A percentile compares a stretch with the other conserved stretches of the same genome.
Evolutionary conservation across 2,329 filamentous ascomycete species (phyloP).

Genomic region (Botrytis fabae): DNA sequence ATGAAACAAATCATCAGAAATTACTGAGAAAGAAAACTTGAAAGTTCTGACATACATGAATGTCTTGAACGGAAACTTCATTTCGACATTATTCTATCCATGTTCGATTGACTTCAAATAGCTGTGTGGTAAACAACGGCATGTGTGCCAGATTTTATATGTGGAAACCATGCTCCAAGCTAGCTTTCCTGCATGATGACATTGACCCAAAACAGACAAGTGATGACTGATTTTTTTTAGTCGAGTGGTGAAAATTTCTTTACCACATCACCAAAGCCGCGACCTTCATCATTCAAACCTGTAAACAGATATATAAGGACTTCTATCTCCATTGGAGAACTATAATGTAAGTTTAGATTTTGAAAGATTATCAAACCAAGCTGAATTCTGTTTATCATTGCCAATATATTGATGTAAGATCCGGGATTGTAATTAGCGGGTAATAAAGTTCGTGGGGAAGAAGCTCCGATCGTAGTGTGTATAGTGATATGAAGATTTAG

Average conservation of each 20-base stretch:
- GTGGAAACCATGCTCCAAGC: not conserved
- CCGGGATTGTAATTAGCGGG: not conserved
- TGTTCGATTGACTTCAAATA: no score
- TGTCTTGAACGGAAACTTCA: not conserved
- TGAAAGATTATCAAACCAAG: not conserved
- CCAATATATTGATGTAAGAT: not conserved
- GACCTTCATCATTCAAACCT: not conserved
- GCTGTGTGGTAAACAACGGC: fast-evolving
- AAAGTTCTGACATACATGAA: not conserved
- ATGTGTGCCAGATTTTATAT: not conserved
- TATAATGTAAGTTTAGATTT: fast-evolving
- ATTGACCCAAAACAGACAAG: not conserved
- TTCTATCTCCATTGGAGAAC: not conserved
- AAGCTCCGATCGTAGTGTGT: fast-evolving
- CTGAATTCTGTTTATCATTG: not conserved
- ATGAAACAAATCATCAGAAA: fast-evolving
- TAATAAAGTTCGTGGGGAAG: fast-evolving
- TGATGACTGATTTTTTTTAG: not conserved
- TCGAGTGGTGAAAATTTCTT: not conserved
- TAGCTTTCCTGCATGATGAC: not conserved
- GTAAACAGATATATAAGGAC: not conserved
- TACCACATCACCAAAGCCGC: not conserved
- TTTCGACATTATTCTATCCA: no score
- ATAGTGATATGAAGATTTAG: not conserved
- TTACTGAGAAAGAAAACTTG: not conserved